Evolutionary conservation across 2,329 filamentous ascomycete genomes (phyloP), one percentile per base, ranked within the genome.

Genomic region (Trichoderma polysporum): DNA sequence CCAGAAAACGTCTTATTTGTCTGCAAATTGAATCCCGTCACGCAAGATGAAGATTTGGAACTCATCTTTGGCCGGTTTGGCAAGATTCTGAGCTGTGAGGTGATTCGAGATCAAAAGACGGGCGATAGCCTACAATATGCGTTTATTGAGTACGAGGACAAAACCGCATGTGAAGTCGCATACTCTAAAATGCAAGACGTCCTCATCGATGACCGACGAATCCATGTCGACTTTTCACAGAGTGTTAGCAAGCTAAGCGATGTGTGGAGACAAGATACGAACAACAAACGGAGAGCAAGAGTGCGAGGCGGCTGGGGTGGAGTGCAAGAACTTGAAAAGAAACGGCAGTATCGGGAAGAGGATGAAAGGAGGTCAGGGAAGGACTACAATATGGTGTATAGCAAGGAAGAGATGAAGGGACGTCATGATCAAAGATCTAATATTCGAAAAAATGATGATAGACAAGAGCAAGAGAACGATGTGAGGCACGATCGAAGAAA

Each of bases 181-280:
- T 99, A 97, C 75, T 95, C 96, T 82, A 99, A 99, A 81, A 99
- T 99, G 95, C 93, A 99, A 77, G 93, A 91, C 2, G 94, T 98
- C 1, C 82, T 99, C 65, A 98, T 99, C 71, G 95, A 99, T 74
- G 95, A 99, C 73, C 92, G 97, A 71, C 90, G 95, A 49, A 99
- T 99, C 70, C 95, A 99, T 75, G 95, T 99, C 66, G 95, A 99
- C 80, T 99, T 99, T 79, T 97, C 94, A 12, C 95, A 99, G 81
- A 97, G 93, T 76, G 95, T 94, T 69, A 87, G 89, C 69, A 94
- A 93, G 76, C 81, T 99, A 8, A 95, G 93, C 53, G 92, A 97
- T 69, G 89, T 90, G 17, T 99, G 95, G 95, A 87, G 95, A 69
- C 90, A 88, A 68, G 90, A 90, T 49, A 93, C 94, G 22, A 97